Evolutionary conservation across 148 eudicot genomes (phyloP).

Genomic region (Rhododendron mucronatum): DNA sequence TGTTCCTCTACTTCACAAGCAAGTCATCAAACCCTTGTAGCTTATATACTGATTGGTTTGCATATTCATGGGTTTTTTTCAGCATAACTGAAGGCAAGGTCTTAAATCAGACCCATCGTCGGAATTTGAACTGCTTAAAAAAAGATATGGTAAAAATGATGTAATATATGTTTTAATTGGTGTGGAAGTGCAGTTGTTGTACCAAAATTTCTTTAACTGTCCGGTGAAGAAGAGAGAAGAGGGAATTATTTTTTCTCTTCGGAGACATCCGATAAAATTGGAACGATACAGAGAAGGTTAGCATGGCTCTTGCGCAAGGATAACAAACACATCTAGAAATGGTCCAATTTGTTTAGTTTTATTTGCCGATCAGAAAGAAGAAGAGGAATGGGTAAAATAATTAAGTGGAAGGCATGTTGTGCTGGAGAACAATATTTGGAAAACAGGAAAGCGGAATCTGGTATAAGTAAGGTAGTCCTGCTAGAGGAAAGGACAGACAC

Average conservation of each 20-base stretch:
- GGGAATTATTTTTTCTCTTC: background rate
- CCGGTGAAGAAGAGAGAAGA: background rate
- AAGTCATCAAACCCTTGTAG: slow-evolving; percentile 18
- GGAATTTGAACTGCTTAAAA: background rate
- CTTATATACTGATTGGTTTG: slow-evolving; percentile 37
- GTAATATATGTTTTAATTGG: background rate
- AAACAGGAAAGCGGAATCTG: background rate
- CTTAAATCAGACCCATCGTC: background rate
- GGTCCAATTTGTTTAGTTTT: too few species aligned
- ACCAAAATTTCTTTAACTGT: background rate
- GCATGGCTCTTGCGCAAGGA: too few species aligned
- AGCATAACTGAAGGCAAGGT: background rate
- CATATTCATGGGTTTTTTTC: background rate
- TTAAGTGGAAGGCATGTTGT: too few species aligned
- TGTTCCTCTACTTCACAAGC: slow-evolving; percentile 96
- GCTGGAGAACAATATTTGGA: background rate
- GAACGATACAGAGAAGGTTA: too few species aligned
- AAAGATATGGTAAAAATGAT: background rate
- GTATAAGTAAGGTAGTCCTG: background rate
- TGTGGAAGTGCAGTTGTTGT: background rate
- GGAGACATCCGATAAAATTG: too few species aligned
- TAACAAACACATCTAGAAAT: too few species aligned
- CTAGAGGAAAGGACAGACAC: background rate
- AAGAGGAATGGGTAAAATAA: background rate
- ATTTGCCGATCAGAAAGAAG: background rate